Percentiles rank a stretch among this genome's conserved stretches.
Conservation (phyloP, 1,284 basidiomycete genomes). For the Apiotrichum gracile region DNA sequence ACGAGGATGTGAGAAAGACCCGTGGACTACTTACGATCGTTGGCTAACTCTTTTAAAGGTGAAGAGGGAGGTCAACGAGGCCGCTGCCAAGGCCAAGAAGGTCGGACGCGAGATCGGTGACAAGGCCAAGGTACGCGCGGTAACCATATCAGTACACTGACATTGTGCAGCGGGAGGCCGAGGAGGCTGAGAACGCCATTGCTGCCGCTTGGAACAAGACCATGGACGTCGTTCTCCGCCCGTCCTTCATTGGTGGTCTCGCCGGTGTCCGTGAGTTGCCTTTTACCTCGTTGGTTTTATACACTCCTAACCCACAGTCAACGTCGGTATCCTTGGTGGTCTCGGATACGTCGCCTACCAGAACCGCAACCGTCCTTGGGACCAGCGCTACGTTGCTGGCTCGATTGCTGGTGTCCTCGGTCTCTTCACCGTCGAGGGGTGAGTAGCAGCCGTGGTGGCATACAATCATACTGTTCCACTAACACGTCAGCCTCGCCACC, state of each 20-base stretch:
- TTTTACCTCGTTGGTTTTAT: not conserved
- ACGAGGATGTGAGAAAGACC: too few relatives aligned
- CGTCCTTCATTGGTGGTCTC: slow-evolving; percentile 65
- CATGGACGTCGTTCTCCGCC: slow-evolving; percentile 60
- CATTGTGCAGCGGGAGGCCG: slow-evolving; percentile 45
- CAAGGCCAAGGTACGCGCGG: slow-evolving; percentile 49
- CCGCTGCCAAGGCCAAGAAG: slow-evolving; percentile 15
- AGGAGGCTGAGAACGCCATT: slow-evolving; percentile 56
- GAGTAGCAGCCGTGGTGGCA: slow-evolving; percentile 6
- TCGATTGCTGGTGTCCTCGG: slow-evolving; percentile 55
- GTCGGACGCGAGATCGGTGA: slow-evolving; percentile 50
- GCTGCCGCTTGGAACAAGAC: slow-evolving; percentile 55
- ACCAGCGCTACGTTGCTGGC: slow-evolving; percentile 56
- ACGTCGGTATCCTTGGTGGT: slow-evolving; percentile 62
- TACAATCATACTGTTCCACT: not conserved
- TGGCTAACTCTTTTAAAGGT: too few relatives aligned
- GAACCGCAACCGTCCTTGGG: slow-evolving; percentile 59
- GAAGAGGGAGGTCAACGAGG: slow-evolving; percentile 16
- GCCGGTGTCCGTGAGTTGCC: slow-evolving; percentile 59
- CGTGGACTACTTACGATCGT: too few relatives aligned
- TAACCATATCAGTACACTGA: too few relatives aligned
- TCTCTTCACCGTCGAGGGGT: slow-evolving; percentile 58
- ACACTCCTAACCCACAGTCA: slow-evolving; percentile 52
- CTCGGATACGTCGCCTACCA: slow-evolving; percentile 62
- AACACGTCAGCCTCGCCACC: slow-evolving; percentile 51